Evolutionary conservation across 78 protist genomes (phyloP), one percentile per base, ranked within the genome.

Genomic region (Isochrysis galbana): DNA sequence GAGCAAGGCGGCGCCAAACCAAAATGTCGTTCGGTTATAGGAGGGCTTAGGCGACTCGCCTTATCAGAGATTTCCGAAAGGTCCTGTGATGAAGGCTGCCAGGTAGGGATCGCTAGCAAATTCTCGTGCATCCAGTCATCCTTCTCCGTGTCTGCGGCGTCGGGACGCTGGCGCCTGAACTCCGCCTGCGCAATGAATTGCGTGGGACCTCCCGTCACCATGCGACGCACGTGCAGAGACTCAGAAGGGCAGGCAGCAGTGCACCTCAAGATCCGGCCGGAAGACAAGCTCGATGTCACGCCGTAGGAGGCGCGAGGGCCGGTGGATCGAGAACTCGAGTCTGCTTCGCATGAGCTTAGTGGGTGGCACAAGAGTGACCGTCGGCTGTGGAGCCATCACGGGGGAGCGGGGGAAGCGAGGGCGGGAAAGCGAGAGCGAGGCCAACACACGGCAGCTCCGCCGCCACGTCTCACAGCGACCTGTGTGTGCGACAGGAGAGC

Each of bases 241-340:
- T n/a, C n/a, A n/a, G n/a, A n/a, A n/a, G 61, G 61, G 61, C 61
- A 51, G 29, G 14, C 29, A 7, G 61, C 61, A 51, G 61, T 14
- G 61, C 61, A 51, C 61, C 61, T 51, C 61, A 51, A 80, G 54
- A 38, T 44, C 88, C 5, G 88, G 88, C 0, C 88, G 88, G 88
- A 80, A 80, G 55, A 80, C 88, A 25, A 44, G 48, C 88, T 41
- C 55, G 88, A 80, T 44, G 55, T 80, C 88, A 1, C 23, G 23
- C 1, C 51, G 88, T 38, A 80, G 88, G 55, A 80, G 88, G 29
- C 88, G 10, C 38, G 88, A 80, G 17, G 88, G 88, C 23, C 55
- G 48, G 55, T 80, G 88, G 23, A 80, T 25, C n/a, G 55, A 44
- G 47, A 23, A 7, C 39, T 80, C 88, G 34, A 44, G 0, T 29